Percentiles rank a stretch among this genome's conserved stretches.
phyloP scores from a whole-genome alignment of 2,329 filamentous ascomycete genomes.

The Xylaria sp. region DNA sequence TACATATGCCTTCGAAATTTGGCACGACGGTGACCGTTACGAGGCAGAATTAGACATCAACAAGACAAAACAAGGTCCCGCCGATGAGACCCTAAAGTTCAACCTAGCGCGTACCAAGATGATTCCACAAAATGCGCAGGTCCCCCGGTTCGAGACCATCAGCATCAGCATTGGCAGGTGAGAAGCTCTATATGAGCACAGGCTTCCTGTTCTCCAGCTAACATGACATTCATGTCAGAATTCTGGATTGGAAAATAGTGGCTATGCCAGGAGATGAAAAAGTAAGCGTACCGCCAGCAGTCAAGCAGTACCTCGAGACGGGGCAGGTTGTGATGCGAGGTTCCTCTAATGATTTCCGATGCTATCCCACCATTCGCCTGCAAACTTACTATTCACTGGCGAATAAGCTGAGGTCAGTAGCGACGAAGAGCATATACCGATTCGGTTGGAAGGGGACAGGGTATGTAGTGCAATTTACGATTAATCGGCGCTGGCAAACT shows the following conservation, averaged over 20 bases:
- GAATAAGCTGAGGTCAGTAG: slow-evolving; percentile 44
- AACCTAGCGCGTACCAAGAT: slow-evolving; percentile 30
- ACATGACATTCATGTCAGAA: slow-evolving; percentile 40
- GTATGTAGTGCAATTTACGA: slow-evolving; percentile 51
- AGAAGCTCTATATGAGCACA: slow-evolving; percentile 16
- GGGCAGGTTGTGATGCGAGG: slow-evolving; percentile 39
- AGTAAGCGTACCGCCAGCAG: slow-evolving; percentile 36
- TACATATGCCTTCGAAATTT: slow-evolving; percentile 40
- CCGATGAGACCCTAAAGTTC: slow-evolving; percentile 16
- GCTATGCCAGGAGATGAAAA: slow-evolving; percentile 44
- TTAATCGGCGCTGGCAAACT: slow-evolving; percentile 49
- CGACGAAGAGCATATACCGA: slow-evolving; percentile 49
- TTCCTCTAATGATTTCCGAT: slow-evolving; percentile 27
- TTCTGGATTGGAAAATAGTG: slow-evolving; percentile 53
- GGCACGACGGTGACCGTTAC: slow-evolving; percentile 36
- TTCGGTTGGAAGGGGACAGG: slow-evolving; percentile 47
- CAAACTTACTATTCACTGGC: slow-evolving; percentile 25
- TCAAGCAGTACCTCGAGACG: slow-evolving; percentile 41
- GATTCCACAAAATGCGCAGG: slow-evolving; percentile 20
- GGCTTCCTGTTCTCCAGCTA: slow-evolving; percentile 20
- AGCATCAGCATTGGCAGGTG: slow-evolving; percentile 50
- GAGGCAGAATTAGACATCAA: slow-evolving; percentile 32
- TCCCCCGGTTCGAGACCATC: slow-evolving; percentile 42
- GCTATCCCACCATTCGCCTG: slow-evolving; percentile 47
- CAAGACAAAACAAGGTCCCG: slow-evolving; percentile 1